These are phyloP conservation scores for Blastocrithidia nonstop DNA, from an alignment of 208 protist genomes.

Conservation along the genomic window DNA sequence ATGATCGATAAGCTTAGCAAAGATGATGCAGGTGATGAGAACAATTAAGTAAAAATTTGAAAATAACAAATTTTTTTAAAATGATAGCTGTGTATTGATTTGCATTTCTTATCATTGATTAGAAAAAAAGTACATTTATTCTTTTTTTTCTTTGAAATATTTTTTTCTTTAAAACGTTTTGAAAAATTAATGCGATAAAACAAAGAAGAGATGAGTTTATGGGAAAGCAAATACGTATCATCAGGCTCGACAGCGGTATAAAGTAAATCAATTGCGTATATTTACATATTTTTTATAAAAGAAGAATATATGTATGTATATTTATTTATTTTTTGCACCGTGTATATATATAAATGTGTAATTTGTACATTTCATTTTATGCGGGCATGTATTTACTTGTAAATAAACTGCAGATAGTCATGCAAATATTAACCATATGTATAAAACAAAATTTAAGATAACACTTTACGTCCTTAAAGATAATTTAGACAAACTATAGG, in stretches of 20 bases:
- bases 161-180: not conserved
- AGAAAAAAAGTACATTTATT: not conserved
- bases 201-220: too few species aligned
- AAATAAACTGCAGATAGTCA: too few species aligned
- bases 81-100: not conserved
- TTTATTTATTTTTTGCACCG: slow-evolving; percentile 3
- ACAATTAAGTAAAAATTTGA: slow-evolving; percentile 11
- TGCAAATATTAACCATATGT: too few species aligned
- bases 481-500: not conserved
- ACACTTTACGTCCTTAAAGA: not conserved
- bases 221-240: not conserved
- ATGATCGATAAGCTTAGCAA: slow-evolving; percentile 44
- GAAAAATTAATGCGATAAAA: too few species aligned
- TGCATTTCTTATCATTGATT: not conserved
- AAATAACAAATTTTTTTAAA: not conserved
- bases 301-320: slow-evolving; percentile 5
- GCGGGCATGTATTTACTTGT: too few species aligned
- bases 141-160: not conserved
- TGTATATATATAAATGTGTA: slow-evolving; percentile 1
- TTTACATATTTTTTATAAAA: slow-evolving; percentile 4
- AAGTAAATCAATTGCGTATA: too few species aligned
- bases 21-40: slow-evolving; percentile 48
- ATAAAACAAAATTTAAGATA: not conserved
- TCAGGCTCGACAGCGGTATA: not conserved
- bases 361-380: too few species aligned